Conservation (phyloP, 73 alveolate species). For the Tetrahymena elliotti region DNA sequence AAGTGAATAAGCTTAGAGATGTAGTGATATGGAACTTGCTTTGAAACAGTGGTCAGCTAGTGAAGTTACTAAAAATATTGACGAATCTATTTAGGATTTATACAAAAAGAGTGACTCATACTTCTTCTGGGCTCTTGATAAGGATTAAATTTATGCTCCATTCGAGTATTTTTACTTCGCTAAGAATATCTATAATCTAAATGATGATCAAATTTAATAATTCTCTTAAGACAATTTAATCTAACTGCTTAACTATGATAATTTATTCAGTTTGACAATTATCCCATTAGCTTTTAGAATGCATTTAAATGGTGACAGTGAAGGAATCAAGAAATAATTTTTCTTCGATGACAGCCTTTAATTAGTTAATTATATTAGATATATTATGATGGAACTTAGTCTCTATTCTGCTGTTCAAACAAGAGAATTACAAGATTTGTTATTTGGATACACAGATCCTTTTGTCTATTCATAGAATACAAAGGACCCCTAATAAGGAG, state of each 20-base stretch:
- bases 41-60: not conserved
- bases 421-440: not conserved
- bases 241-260: not conserved
- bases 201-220: not conserved
- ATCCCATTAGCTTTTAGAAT: not conserved
- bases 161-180: not conserved
- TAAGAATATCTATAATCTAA: not conserved
- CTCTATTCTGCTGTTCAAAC: not conserved
- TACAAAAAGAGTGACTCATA: not conserved
- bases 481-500: not conserved
- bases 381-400: not conserved
- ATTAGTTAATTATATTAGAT: not conserved
- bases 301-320: not conserved
- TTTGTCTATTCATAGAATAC: not conserved
- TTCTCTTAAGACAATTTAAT: not conserved
- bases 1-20: not conserved
- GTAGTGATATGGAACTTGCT: not conserved
- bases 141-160: not conserved
- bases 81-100: not conserved
- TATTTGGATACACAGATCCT: not conserved
- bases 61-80: not conserved
- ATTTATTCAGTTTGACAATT: not conserved
- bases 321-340: not conserved
- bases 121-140: not conserved
- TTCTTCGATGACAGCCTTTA: not conserved